These are phyloP conservation scores for Stemphylium beticola DNA, from an alignment of 2,329 filamentous ascomycete species.

Conservation along the genomic window DNA sequence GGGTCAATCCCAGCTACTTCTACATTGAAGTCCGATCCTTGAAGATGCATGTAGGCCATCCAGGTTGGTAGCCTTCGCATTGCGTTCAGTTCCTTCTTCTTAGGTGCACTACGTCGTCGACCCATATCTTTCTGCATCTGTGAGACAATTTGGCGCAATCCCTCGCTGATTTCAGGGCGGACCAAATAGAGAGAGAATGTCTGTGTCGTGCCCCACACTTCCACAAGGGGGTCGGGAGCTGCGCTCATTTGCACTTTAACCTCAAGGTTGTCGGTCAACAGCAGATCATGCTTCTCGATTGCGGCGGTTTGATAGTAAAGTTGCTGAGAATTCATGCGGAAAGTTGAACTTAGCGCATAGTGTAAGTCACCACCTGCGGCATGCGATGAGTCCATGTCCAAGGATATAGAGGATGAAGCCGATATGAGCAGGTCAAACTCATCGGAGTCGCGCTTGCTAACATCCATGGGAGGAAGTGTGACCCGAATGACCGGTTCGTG, in stretches of 20 bases:
- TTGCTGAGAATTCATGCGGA: conserved; percentile 83
- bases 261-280: conserved; percentile 87
- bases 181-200: conserved; percentile 90
- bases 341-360: conserved; percentile 82
- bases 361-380: conserved; percentile 81
- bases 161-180: conserved; percentile 89
- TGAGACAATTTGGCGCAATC: conserved; percentile 86
- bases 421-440: conserved; percentile 97
- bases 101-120: conserved; percentile 43
- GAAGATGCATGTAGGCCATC: conserved; percentile 82
- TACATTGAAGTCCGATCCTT: conserved; percentile 86
- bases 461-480: conserved; percentile 77
- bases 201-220: conserved; percentile 78
- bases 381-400: conserved; percentile 96
- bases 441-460: conserved; percentile 63
- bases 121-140: conserved; percentile 68
- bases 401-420: conserved; percentile 88
- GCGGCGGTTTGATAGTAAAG: conserved; percentile 93
- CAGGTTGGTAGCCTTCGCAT: conserved; percentile 80
- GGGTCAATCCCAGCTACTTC: conserved; percentile 90
- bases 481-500: conserved; percentile 95
- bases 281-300: conserved; percentile 81
- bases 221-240: conserved; percentile 82
- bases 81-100: conserved; percentile 61
- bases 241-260: conserved; percentile 85